These are phyloP conservation scores for Candida pseudocylindracea DNA, from an alignment of 1,139 yeast genomes.

Conservation along the genomic window DNA sequence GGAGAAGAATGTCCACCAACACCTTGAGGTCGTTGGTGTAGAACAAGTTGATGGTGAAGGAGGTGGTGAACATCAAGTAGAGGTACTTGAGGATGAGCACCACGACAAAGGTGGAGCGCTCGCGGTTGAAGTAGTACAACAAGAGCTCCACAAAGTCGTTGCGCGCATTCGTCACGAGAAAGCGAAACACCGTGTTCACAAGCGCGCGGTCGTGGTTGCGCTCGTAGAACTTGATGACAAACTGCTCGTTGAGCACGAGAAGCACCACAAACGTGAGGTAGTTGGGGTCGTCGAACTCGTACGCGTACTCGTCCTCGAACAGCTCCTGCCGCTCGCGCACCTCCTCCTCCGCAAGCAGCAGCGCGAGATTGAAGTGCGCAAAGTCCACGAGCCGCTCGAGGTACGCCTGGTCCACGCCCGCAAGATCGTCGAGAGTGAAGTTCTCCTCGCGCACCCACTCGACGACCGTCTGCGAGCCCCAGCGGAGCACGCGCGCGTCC, in stretches of 20 bases:
- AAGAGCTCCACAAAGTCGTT: constrained; percentile 9
- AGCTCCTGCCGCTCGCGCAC: too few species aligned
- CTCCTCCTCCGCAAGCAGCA: too few species aligned
- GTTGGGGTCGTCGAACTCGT: constrained; percentile 40
- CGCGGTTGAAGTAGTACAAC: constrained; percentile 48
- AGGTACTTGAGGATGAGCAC: constrained; percentile 62
- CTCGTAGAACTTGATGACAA: constrained; percentile 32
- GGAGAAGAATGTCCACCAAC: constrained; percentile 59
- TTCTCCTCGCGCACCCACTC: too few species aligned
- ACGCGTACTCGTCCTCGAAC: constrained; percentile 13
- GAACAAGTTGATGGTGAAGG: constrained; percentile 39
- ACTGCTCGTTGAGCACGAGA: constrained; percentile 66
- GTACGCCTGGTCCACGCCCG: too few species aligned
- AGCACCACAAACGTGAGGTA: constrained; percentile 55
- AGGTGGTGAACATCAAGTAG: constrained; percentile 51
- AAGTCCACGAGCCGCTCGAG: too few species aligned
- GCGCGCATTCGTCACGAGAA: constrained; percentile 9
- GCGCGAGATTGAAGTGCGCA: too few species aligned
- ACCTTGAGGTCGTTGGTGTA: constrained; percentile 77
- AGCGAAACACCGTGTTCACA: constrained; percentile 23
- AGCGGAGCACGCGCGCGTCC: too few species aligned
- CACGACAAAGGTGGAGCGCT: constrained; percentile 47
- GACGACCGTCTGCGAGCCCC: too few species aligned
- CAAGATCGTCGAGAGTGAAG: too few species aligned
- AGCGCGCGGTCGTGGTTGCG: constrained; percentile 6